Conservation (phyloP, 371 early-diverging fungal species). For the Mucor sp. region DNA sequence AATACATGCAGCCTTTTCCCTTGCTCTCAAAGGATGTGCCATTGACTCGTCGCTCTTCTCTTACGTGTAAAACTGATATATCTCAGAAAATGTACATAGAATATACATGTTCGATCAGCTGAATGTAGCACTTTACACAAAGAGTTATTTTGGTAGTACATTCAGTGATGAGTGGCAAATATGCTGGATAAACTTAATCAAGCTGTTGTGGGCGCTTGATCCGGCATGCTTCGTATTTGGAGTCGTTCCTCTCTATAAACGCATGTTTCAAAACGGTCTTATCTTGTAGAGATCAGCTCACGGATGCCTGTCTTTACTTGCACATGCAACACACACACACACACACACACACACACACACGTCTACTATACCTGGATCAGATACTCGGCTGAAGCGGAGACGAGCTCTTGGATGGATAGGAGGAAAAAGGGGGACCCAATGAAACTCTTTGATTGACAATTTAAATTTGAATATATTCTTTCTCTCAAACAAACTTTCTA, state of each 20-base stretch:
- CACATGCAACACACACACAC: neutral
- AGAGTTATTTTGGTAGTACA: neutral
- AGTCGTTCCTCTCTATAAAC: neutral
- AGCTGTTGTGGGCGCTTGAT: neutral
- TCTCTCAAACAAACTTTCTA: neutral
- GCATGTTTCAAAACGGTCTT: neutral
- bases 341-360: too few relatives aligned
- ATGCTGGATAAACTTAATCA: neutral
- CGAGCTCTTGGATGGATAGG: too few relatives aligned
- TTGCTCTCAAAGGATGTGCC: too few relatives aligned
- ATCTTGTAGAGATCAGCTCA: neutral
- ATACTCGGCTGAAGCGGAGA: too few relatives aligned
- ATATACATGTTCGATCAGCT: neutral
- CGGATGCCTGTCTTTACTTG: neutral
- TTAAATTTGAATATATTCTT: neutral
- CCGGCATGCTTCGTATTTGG: neutral
- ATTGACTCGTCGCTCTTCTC: neutral
- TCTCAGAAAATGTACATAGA: neutral
- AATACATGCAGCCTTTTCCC: too few relatives aligned
- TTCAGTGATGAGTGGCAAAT: neutral
- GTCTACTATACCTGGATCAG: too few relatives aligned
- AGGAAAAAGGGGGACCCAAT: neutral
- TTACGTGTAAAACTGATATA: neutral
- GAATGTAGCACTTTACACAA: neutral
- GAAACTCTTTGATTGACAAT: neutral